Evolutionary conservation across 2,329 filamentous ascomycete species (phyloP).

Genomic region (Ophiosphaerella herpotricha): DNA sequence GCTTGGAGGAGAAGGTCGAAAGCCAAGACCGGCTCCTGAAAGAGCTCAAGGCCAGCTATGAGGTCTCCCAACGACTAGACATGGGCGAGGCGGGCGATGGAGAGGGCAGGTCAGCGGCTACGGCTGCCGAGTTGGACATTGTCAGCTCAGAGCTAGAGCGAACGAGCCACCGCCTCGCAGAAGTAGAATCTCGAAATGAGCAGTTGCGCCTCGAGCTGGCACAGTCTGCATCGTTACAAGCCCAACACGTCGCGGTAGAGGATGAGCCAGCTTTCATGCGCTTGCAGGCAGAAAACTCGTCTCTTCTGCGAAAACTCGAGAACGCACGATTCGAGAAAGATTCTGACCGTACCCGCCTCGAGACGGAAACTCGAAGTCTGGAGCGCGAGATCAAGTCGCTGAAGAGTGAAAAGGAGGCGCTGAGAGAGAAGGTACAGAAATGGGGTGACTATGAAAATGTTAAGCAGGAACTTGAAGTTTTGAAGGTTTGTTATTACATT

Average conservation of each 20-base stretch:
- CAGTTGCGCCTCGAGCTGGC: constrained; percentile 89
- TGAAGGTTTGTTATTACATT: constrained; percentile 62
- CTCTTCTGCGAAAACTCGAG: constrained; percentile 86
- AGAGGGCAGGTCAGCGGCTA: constrained; percentile 65
- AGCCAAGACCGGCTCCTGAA: constrained; percentile 90
- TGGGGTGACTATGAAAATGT: constrained; percentile 96
- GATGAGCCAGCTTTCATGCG: constrained; percentile 90
- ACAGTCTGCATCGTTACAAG: constrained; percentile 76
- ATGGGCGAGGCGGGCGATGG: constrained; percentile 69
- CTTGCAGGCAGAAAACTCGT: constrained; percentile 90
- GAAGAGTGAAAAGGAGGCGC: constrained; percentile 77
- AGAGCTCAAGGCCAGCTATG: constrained; percentile 95
- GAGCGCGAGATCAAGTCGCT: constrained; percentile 78
- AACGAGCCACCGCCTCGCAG: constrained; percentile 82
- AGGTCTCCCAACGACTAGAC: constrained; percentile 88
- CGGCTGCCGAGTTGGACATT: constrained; percentile 90
- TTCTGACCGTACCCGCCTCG: constrained; percentile 73
- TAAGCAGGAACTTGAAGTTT: constrained; percentile 91
- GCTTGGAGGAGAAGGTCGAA: constrained; percentile 89
- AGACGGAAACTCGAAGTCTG: constrained; percentile 74
- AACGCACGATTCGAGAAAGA: constrained; percentile 83
- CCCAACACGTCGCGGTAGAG: constrained; percentile 69
- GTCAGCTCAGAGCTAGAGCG: constrained; percentile 89
- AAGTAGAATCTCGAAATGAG: constrained; percentile 93
- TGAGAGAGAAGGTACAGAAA: constrained; percentile 82